These are phyloP conservation scores for Solanum sejunctum DNA, from an alignment of 257 asterid species.

Conservation along the genomic window DNA sequence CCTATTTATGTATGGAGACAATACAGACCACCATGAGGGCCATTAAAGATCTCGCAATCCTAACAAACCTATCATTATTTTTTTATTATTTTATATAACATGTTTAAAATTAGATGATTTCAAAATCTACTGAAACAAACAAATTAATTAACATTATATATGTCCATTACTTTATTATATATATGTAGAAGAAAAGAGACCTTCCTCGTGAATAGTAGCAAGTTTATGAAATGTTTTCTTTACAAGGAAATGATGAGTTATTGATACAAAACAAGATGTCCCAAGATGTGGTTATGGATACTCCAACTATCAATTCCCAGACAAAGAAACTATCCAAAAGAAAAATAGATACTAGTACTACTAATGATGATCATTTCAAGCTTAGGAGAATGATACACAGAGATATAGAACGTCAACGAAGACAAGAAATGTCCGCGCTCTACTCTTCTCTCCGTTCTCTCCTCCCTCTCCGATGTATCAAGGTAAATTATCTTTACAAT, in stretches of 20 bases:
- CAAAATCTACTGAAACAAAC: too few species aligned
- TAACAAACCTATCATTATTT: not conserved
- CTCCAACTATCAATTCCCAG: not conserved
- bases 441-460: conserved; percentile 25
- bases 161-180: too few species aligned
- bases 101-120: too few species aligned
- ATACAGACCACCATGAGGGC: not conserved
- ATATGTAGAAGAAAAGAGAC: too few species aligned
- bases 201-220: too few species aligned
- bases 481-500: conserved; percentile 6
- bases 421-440: conserved; percentile 31
- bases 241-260: not conserved
- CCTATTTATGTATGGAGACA: not conserved
- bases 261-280: not conserved
- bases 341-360: not conserved
- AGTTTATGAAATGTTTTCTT: not conserved
- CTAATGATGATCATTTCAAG: not conserved
- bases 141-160: too few species aligned
- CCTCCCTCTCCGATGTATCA: conserved; percentile 26
- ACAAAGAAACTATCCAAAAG: not conserved
- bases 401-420: conserved; percentile 29
- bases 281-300: not conserved
- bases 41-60: not conserved
- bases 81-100: not conserved
- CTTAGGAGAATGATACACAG: conserved; percentile 24